Percentiles rank a stretch among this genome's conserved stretches.
Evolutionary conservation across 306 rosid genomes (phyloP).

Genomic region (Glycyrrhiza uralensis): DNA sequence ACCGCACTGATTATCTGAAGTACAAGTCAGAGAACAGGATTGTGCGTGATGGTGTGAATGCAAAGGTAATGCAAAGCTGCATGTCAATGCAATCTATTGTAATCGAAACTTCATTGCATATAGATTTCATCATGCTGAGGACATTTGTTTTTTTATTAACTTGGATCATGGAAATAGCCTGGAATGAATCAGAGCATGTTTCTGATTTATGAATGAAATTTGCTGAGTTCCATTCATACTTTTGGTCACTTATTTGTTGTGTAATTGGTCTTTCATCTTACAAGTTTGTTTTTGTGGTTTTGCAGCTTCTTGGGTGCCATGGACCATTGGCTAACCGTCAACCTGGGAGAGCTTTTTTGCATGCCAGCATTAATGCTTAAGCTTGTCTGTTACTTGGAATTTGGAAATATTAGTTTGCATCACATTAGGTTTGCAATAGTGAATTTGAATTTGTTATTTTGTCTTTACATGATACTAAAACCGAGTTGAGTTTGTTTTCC

Average conservation of each 20-base stretch:
- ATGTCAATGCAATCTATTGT: background rate
- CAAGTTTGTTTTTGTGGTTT: background rate
- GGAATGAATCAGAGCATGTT: too few relatives aligned
- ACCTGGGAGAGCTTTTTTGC: constrained; percentile 52
- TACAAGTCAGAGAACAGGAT: constrained; percentile 53
- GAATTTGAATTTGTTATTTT: background rate
- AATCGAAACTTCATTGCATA: background rate
- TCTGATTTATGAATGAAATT: too few relatives aligned
- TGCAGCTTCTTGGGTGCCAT: constrained; percentile 77
- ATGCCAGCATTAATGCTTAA: constrained; percentile 21
- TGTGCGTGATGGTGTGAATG: constrained; percentile 59
- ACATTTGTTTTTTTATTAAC: background rate
- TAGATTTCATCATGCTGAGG: background rate
- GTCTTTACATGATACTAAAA: background rate
- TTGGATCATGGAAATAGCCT: too few relatives aligned
- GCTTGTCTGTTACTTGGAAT: background rate
- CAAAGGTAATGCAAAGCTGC: constrained; percentile 45
- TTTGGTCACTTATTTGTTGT: background rate
- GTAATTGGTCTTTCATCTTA: background rate
- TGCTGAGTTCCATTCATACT: background rate
- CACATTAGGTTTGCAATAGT: background rate
- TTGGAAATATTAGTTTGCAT: background rate
- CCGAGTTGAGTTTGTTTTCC: background rate
- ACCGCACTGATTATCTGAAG: constrained; percentile 51
- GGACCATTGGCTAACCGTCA: constrained; percentile 54